These are phyloP conservation scores for Rhexocercosporidium sp. DNA, from an alignment of 2,329 filamentous ascomycete species.

Conservation along the genomic window DNA sequence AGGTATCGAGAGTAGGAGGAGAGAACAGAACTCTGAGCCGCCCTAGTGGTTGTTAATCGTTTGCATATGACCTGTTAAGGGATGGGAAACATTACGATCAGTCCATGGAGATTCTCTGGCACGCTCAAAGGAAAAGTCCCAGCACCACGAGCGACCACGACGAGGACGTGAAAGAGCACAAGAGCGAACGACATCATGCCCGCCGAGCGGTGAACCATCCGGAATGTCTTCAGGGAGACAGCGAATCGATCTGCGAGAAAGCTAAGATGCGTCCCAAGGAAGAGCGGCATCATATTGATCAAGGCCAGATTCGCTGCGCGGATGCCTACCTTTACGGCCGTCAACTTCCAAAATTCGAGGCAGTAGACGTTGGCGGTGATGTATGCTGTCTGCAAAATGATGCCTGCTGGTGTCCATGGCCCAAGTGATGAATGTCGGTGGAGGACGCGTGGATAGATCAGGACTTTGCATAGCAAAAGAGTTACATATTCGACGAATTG, in stretches of 20 bases:
- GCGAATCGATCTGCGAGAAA: background rate
- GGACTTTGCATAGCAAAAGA: background rate
- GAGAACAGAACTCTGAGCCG: background rate
- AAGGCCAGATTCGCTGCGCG: background rate
- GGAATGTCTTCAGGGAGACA: background rate
- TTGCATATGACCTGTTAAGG: background rate
- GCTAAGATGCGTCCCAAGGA: background rate
- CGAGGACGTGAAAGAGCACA: background rate
- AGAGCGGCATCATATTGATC: background rate
- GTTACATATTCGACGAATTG: background rate
- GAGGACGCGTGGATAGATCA: background rate
- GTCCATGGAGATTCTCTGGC: background rate
- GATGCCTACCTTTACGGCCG: background rate
- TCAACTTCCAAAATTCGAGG: background rate
- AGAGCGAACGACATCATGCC: background rate
- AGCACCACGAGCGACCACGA: background rate
- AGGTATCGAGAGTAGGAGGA: background rate
- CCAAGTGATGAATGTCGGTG: background rate
- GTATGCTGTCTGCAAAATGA: background rate
- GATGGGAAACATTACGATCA: background rate
- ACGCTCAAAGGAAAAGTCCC: background rate
- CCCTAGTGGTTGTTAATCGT: background rate
- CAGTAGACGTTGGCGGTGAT: background rate
- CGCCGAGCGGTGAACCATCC: background rate
- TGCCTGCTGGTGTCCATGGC: background rate